Percentiles rank a stretch among this genome's conserved stretches.
Conservation (phyloP, 371 early-diverging fungal species). For the Lichtheimia ornata region DNA sequence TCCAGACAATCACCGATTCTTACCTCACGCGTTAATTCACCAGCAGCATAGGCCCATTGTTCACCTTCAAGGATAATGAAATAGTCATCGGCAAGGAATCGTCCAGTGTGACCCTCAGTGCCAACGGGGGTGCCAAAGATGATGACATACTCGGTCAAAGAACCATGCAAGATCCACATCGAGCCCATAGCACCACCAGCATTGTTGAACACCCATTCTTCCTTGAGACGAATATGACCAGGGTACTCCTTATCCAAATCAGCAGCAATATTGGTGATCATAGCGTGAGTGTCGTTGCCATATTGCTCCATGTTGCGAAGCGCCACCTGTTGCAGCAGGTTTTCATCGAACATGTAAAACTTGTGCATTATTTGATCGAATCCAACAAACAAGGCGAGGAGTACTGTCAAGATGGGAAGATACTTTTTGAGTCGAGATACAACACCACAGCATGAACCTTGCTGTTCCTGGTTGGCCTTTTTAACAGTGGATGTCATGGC, state of each 20-base stretch:
- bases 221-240: conserved; percentile 42
- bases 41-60: conserved; percentile 55
- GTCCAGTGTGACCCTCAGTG: conserved; percentile 58
- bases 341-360: conserved; percentile 46
- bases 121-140: conserved; percentile 59
- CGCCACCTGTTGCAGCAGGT: conserved; percentile 42
- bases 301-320: conserved; percentile 43
- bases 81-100: conserved; percentile 53
- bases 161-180: conserved; percentile 56
- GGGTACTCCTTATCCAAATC: conserved; percentile 46
- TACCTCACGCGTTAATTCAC: conserved; percentile 39
- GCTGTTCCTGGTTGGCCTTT: too few species aligned
- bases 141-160: conserved; percentile 55
- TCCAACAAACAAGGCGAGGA: conserved; percentile 33
- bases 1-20: neutral
- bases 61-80: conserved; percentile 59
- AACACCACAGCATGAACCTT: too few species aligned
- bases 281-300: conserved; percentile 28
- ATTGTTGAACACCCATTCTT: conserved; percentile 58
- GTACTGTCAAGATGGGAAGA: conserved; percentile 25
- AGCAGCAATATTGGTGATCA: conserved; percentile 36
- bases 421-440: conserved; percentile 7
- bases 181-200: conserved; percentile 63
- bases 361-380: conserved; percentile 44
- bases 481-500: too few species aligned